A percentile compares a stretch with the other conserved stretches of the same genome.
These are phyloP conservation scores for Psidium guajava DNA, from an alignment of 345 rosid genomes.

Conservation along the genomic window DNA sequence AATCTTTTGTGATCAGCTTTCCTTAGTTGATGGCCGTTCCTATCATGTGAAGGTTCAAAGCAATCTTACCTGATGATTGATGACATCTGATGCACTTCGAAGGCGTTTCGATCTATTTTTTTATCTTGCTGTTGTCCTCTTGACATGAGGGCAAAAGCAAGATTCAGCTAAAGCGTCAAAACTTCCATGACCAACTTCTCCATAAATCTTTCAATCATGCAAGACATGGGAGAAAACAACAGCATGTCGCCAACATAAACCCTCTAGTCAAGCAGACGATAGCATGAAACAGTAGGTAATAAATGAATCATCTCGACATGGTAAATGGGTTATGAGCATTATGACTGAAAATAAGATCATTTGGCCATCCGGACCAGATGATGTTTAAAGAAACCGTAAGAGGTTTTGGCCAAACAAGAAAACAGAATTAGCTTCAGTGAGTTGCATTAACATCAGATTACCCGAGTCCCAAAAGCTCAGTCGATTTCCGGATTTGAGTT, in stretches of 20 bases:
- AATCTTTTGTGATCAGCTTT: no score
- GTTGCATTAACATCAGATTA: neutral
- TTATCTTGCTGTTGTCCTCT: no score
- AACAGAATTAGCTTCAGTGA: neutral
- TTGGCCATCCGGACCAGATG: no score
- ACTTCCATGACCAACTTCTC: neutral
- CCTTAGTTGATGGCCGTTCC: neutral
- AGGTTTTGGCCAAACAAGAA: no score
- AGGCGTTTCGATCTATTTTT: no score
- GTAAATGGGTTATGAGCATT: no score
- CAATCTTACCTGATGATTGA: neutral
- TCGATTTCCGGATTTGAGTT: neutral
- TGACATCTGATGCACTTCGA: neutral
- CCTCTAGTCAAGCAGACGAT: neutral
- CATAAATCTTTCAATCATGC: neutral
- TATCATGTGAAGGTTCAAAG: neutral
- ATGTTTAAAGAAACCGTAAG: no score
- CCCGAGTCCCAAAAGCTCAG: no score
- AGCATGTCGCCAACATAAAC: neutral
- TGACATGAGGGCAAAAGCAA: no score
- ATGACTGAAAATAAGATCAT: no score
- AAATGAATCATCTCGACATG: no score
- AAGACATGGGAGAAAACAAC: neutral
- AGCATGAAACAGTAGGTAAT: neutral
- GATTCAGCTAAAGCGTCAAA: no score